Base-by-base conservation (phyloP, 2,329 filamentous ascomycete species). In the Fusarium ramigenum region DNA sequence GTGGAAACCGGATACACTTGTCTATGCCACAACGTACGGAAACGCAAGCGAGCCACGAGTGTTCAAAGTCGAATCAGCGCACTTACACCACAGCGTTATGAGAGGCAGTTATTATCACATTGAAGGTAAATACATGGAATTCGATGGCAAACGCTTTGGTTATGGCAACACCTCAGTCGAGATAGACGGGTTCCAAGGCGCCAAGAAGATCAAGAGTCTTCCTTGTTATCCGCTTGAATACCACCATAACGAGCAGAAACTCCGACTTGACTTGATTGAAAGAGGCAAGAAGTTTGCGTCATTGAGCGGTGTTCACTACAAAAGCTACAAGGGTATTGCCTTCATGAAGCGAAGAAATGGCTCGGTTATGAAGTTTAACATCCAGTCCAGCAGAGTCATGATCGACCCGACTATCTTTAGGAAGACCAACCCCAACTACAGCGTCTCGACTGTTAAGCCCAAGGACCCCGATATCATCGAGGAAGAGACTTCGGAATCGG, bases 371-470 rank as follows among this genome's bases (percentile, higher is more conserved):
- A 96, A 94, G 80, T 92, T 97, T 81, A 94, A 94, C 78, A 92
- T 97, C 80, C 94, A 95, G 71, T 93, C 95, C 70, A 93, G 94
- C 23, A 91, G 95, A 36, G 88, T 97, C 71, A 97, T 97, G 94
- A 87, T 97, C 30, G 95, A 97, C 78, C 90, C 94, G 0, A 90
- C 90, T 7, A 93, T 93, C 46, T 95, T 97, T 82, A 90, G 94
- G 14, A 90, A 93, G 39, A 93, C 96, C 80, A 93, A 96, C 74
- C 93, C 95, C 2, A 97, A 97, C 79, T 97, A 97, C 75, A 89
- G 89, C 1, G 89, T 96, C 75, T 93, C 92, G 28, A 87, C 89
- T 4, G 91, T 97, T 61, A 91, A 92, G 56, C 89, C 93, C 1
- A 92, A 93, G 75, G 92, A 95, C 65, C 87, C 90, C 32, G 89